Conservation (phyloP, 2,329 filamentous ascomycete genomes). For the Alternaria hordeiaustralica region DNA sequence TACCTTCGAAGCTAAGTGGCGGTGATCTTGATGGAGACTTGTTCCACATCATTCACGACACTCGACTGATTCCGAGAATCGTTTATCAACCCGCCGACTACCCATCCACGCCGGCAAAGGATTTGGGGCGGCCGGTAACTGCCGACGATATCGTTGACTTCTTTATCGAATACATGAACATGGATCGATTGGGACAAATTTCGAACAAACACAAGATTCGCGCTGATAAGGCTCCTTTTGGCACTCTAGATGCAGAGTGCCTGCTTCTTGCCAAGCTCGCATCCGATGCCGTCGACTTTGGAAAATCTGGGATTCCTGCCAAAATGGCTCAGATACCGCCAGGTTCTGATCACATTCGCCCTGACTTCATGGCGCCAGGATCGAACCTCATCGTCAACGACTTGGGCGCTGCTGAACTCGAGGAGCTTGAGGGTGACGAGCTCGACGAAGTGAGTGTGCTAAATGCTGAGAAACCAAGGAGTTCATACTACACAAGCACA, state of each 20-base stretch:
- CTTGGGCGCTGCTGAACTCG: constrained; percentile 28
- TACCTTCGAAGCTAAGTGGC: constrained; percentile 79
- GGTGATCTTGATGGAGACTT: constrained; percentile 86
- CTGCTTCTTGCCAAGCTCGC: constrained; percentile 50
- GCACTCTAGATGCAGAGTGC: constrained; percentile 41
- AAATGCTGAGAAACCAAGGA: constrained; percentile 50
- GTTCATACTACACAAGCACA: constrained; percentile 69
- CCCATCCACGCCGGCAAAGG: constrained; percentile 60
- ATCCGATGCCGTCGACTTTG: constrained; percentile 41
- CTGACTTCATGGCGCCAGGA: constrained; percentile 62
- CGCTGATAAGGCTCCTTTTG: constrained; percentile 45
- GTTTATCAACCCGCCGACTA: constrained; percentile 73
- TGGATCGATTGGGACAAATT: constrained; percentile 52
- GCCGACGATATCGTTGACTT: constrained; percentile 76
- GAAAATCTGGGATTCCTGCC: constrained; percentile 31
- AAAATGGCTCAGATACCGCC: constrained; percentile 24
- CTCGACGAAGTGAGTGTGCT: constrained; percentile 50
- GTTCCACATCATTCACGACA: constrained; percentile 80
- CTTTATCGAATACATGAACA: constrained; percentile 66
- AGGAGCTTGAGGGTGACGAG: constrained; percentile 37
- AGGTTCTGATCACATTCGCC: constrained; percentile 40
- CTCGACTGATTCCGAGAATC: constrained; percentile 52
- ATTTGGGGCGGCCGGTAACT: constrained; percentile 67
- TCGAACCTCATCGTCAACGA: constrained; percentile 48
- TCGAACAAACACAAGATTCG: constrained; percentile 51